Base-by-base conservation (phyloP, 345 rosid genomes). In the Raphanus raphanistrum region DNA sequence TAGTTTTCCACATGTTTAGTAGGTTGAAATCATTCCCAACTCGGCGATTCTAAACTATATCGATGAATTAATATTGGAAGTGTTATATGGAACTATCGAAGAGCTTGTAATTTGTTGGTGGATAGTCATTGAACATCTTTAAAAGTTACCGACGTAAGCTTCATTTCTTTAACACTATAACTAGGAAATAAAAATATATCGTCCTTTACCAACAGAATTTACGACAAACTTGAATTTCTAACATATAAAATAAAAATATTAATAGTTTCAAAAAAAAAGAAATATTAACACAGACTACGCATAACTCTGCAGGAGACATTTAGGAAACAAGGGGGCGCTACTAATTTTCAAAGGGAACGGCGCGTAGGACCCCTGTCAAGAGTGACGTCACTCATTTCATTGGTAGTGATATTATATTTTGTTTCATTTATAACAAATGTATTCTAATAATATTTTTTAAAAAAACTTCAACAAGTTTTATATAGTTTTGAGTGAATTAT, bases 271-370 rank as follows among this genome's bases (percentile, higher is more conserved):
- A n/a, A n/a, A n/a, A n/a, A n/a, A n/a, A n/a, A n/a, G n/a, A 2
- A 28, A 28, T 45, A 45, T 4, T 45, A 66, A 32, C 33, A 52
- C 13, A 3, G 6, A 63, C 12, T 58, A 68, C 6, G 10, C 58
- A 57, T 27, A 10, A 55, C 32, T 58, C 26, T 75, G 48, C 61
- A 45, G 36, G 73, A 69, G 38, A 57, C 66, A 65, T 2, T 11
- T 57, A 48, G 12, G 15, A 36, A 54, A 63, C 71, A 48, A 16
- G 38, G 29, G 15, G 5, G 31, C 80, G 92, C 84, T 83, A 84
- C 90, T 71, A 79, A 76, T 72, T 58, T 77, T 77, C 73, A 10
- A 83, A 82, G 71, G 33, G 83, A 86, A 81, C 90, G 88, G 89
- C 88, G 81, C 1, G 72, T 83, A 84, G 88, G 85, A 43, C 78